Conservation (phyloP, 805 yeast genomes). For the Scheffersomyces ergatensis region DNA sequence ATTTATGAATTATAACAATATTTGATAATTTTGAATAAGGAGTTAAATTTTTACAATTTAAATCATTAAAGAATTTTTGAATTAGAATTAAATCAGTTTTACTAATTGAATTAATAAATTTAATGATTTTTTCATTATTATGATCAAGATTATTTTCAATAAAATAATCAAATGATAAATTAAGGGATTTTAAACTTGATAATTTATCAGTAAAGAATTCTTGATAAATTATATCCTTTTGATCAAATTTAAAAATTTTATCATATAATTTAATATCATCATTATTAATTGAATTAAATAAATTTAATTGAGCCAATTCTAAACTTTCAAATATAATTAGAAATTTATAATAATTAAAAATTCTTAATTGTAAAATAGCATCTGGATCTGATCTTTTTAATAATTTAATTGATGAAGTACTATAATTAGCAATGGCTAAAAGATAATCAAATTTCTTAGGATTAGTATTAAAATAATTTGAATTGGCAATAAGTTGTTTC, state of each 20-base stretch:
- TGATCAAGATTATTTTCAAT: conserved; percentile 18
- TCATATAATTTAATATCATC: conserved; percentile 32
- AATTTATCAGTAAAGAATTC: conserved; percentile 34
- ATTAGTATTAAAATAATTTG: conserved; percentile 24
- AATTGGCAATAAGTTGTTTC: conserved; percentile 32
- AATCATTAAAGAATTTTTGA: conserved; percentile 6
- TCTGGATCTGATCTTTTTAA: conserved; percentile 33
- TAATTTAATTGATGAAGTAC: conserved; percentile 32
- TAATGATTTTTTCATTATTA: conserved; percentile 6
- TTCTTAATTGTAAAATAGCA: conserved; percentile 37
- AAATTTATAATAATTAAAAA: conserved; percentile 41
- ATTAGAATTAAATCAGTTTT: conserved; percentile 11
- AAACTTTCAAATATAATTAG: conserved; percentile 29
- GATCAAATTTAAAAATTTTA: conserved; percentile 38
- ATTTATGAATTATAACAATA: conserved; percentile 32
- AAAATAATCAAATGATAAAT: conserved; percentile 27
- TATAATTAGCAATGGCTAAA: conserved; percentile 40
- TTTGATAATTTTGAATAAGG: conserved; percentile 30
- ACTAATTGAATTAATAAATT: conserved; percentile 14
- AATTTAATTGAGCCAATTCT: conserved; percentile 29
- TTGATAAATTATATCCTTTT: conserved; percentile 34
- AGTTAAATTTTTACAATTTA: conserved; percentile 14
- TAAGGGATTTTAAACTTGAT: conserved; percentile 18
- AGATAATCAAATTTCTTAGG: conserved; percentile 36
- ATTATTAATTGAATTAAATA: conserved; percentile 23